phyloP scores from a whole-genome alignment of 2,329 filamentous ascomycete species.

The Penicillium freii region DNA sequence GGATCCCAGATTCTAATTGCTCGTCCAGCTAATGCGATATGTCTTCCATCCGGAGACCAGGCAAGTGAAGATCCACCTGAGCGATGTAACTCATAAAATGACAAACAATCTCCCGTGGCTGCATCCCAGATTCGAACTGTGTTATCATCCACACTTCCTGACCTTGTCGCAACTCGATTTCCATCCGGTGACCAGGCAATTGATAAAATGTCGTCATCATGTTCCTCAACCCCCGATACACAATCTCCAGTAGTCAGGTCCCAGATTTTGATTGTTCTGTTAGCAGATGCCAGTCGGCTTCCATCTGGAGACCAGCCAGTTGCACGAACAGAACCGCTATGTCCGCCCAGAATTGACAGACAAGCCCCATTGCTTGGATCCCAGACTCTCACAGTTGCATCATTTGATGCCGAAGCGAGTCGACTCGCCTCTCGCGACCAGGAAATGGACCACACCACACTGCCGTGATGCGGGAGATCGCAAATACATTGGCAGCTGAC shows the following conservation, averaged over 20 bases:
- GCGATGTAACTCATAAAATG: neutral
- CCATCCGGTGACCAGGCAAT: neutral
- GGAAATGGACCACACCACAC: too few species aligned
- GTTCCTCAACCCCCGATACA: neutral
- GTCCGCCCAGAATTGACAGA: neutral
- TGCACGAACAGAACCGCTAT: too few species aligned
- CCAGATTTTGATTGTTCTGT: too few species aligned
- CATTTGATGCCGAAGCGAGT: neutral
- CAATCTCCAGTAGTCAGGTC: neutral
- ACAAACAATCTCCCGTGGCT: neutral
- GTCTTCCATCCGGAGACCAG: neutral
- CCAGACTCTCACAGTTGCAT: neutral
- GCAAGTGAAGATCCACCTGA: neutral
- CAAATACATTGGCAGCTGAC: too few species aligned
- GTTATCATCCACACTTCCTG: neutral
- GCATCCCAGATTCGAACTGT: neutral
- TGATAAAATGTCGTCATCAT: fast-evolving
- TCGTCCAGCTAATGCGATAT: neutral
- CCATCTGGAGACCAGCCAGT: too few species aligned
- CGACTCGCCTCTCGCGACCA: neutral
- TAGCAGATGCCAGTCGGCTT: too few species aligned
- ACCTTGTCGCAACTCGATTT: neutral
- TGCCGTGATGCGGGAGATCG: too few species aligned
- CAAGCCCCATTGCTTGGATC: neutral
- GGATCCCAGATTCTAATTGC: neutral